Conservation (phyloP, 2,329 filamentous ascomycete species). For the Onygena corvina region DNA sequence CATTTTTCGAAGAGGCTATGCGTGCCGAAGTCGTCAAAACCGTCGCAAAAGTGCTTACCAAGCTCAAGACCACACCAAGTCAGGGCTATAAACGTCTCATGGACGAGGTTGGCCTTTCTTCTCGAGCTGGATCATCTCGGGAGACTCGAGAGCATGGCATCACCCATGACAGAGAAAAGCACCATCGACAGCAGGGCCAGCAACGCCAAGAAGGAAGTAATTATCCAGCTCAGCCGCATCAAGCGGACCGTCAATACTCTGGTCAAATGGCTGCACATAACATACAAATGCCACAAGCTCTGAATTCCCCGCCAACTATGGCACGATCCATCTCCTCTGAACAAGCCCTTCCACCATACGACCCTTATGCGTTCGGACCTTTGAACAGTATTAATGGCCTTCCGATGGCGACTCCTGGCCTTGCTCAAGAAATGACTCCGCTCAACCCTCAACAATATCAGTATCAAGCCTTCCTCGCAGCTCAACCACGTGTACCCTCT, state of each 20-base stretch:
- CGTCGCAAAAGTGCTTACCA: constrained; percentile 74
- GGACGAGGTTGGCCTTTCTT: constrained; percentile 90
- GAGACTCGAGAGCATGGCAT: constrained; percentile 29
- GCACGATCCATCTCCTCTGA: constrained; percentile 26
- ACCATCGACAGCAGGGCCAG: constrained; percentile 29
- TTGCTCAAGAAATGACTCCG: constrained; percentile 30
- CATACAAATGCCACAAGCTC: constrained; percentile 24
- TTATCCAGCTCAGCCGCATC: constrained; percentile 26
- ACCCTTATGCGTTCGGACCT: constrained; percentile 29
- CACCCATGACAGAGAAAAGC: constrained; percentile 28
- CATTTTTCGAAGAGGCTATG: constrained; percentile 90
- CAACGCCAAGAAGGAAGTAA: constrained; percentile 30
- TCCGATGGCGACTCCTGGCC: constrained; percentile 20
- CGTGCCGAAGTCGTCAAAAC: constrained; percentile 81
- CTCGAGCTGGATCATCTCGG: constrained; percentile 26
- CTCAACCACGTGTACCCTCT: constrained; percentile 34
- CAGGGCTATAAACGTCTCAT: constrained; percentile 98
- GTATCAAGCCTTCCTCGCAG: constrained; percentile 45
- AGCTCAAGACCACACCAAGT: constrained; percentile 82
- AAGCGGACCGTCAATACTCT: constrained; percentile 33
- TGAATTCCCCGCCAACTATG: constrained; percentile 24
- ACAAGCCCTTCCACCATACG: constrained; percentile 28
- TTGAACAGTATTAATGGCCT: constrained; percentile 24
- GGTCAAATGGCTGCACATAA: constrained; percentile 28
- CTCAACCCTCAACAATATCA: constrained; percentile 43